phyloP scores from a whole-genome alignment of 495 filamentous ascomycete species.

The Massariosphaeria phaeospora region DNA sequence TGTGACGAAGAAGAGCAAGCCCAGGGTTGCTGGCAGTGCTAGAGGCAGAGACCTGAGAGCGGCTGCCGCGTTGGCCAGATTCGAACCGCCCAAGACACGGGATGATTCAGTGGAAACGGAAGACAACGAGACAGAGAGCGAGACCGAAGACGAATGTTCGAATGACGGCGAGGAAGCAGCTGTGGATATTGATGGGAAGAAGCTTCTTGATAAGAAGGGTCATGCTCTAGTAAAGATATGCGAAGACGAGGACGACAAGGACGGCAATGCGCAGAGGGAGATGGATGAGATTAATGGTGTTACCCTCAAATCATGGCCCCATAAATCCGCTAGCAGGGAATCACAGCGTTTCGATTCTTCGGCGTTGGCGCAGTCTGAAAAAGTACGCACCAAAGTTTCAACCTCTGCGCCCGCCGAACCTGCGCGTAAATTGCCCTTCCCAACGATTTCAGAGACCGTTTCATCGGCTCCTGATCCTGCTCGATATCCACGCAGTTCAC shows the following conservation, averaged over 20 bases:
- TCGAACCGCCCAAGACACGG: conserved; percentile 54
- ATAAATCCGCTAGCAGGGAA: no score
- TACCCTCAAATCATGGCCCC: no score
- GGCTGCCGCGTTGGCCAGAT: conserved; percentile 68
- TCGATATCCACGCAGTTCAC: no score
- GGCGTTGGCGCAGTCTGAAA: no score
- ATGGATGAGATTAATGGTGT: conserved; percentile 53
- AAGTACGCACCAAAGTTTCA: no score
- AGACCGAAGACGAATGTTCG: conserved; percentile 38
- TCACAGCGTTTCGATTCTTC: no score
- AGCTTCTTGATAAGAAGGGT: conserved; percentile 57
- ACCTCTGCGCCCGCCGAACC: no score
- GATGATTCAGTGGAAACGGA: conserved; percentile 30
- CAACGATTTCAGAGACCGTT: no score
- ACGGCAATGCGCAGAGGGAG: conserved; percentile 57
- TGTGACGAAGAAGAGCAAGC: conserved; percentile 55
- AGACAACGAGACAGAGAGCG: conserved; percentile 39
- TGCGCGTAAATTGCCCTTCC: no score
- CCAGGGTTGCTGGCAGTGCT: conserved; percentile 63
- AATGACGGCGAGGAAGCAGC: conserved; percentile 41
- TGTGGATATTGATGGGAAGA: conserved; percentile 55
- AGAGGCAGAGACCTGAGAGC: conserved; percentile 70
- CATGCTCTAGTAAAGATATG: conserved; percentile 64
- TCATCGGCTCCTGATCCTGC: no score
- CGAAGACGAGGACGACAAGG: conserved; percentile 60